A percentile compares a stretch with the other conserved stretches of the same genome.
These are phyloP conservation scores for Lactarius pseudohatsudake DNA, from an alignment of 768 basidiomycete genomes.

Conservation along the genomic window DNA sequence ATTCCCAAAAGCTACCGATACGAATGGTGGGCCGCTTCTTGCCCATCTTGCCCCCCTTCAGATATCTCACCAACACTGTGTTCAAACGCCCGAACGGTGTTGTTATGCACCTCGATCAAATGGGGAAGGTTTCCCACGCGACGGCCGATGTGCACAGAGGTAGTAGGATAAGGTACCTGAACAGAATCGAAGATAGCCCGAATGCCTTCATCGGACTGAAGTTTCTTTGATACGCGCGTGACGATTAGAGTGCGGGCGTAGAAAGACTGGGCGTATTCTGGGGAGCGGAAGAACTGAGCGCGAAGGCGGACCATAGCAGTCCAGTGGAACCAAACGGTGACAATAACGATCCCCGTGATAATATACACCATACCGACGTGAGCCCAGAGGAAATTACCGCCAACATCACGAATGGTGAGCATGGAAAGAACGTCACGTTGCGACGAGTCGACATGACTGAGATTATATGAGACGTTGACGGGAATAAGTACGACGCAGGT, in stretches of 20 bases:
- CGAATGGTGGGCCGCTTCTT: constrained; percentile 80
- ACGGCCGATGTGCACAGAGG: constrained; percentile 85
- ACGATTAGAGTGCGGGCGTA: constrained; percentile 91
- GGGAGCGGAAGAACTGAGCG: constrained; percentile 83
- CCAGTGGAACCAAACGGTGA: constrained; percentile 75
- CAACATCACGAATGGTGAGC: constrained; percentile 84
- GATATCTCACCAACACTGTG: constrained; percentile 83
- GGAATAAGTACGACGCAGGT: constrained; percentile 78
- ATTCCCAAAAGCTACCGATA: constrained; percentile 78
- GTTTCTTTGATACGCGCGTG: constrained; percentile 72
- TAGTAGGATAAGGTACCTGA: constrained; percentile 82
- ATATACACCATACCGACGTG: constrained; percentile 84
- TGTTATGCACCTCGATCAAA: constrained; percentile 88
- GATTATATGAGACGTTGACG: constrained; percentile 82
- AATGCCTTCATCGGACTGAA: constrained; percentile 84
- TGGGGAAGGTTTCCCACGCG: constrained; percentile 87
- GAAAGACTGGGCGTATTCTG: constrained; percentile 86
- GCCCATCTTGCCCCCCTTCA: constrained; percentile 78
- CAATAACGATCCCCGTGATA: constrained; percentile 73
- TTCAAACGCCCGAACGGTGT: constrained; percentile 92
- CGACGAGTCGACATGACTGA: constrained; percentile 54
- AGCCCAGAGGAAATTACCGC: constrained; percentile 70
- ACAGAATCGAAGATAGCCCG: constrained; percentile 69
- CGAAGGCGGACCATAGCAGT: constrained; percentile 75
- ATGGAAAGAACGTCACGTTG: constrained; percentile 67